Conservation (phyloP, 306 rosid genomes). For the Castanospermum australe region DNA sequence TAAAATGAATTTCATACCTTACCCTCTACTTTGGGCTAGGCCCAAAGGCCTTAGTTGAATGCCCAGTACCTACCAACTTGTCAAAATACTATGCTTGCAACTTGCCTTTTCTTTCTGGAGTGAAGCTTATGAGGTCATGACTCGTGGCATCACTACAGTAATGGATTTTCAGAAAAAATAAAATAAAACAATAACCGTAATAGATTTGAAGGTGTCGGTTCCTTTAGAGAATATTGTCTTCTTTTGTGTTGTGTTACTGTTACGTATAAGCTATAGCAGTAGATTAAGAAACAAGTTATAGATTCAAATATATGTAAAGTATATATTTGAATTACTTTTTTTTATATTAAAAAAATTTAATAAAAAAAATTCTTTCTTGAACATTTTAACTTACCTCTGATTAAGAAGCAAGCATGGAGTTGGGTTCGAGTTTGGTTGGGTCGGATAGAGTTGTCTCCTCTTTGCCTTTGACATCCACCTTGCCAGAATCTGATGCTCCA, state of each 20-base stretch:
- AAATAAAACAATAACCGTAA: not conserved
- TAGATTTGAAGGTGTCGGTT: not conserved
- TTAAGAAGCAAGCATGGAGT: not conserved
- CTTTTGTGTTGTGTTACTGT: not conserved
- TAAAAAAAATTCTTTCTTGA: no score
- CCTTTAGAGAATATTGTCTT: not conserved
- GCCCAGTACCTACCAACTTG: no score
- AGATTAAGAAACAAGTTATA: not conserved
- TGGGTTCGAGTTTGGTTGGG: no score
- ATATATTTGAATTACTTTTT: no score
- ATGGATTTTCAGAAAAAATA: not conserved
- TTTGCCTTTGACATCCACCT: conserved; percentile 9
- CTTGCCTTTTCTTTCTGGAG: not conserved
- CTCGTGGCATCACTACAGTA: not conserved
- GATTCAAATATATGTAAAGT: conserved; percentile 4
- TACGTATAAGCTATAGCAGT: not conserved
- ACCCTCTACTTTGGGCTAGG: no score
- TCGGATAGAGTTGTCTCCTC: not conserved
- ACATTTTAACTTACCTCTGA: no score
- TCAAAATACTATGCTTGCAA: not conserved
- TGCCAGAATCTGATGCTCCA: conserved; percentile 28
- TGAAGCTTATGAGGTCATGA: not conserved
- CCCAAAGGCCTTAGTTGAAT: no score
- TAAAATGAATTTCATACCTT: no score
- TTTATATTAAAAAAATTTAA: no score